Conservation (phyloP, 495 filamentous ascomycete species). For the Tuber indicum region DNA sequence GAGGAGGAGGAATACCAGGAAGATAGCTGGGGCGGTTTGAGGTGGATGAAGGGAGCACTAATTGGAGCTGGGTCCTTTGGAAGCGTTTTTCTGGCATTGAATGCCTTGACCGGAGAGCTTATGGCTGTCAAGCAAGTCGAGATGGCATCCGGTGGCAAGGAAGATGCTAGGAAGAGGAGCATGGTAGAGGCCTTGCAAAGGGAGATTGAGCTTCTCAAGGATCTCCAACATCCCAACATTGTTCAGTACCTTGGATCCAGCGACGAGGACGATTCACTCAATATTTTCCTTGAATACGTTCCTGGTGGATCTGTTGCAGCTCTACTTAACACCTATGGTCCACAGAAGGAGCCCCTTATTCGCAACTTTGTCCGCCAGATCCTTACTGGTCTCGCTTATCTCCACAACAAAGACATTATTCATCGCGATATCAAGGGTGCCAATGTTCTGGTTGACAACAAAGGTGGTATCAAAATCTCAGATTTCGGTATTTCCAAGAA, state of each 20-base stretch:
- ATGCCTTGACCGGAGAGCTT: slow-evolving; percentile 91
- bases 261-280: slow-evolving; percentile 83
- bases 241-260: slow-evolving; percentile 95
- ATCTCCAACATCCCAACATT: slow-evolving; percentile 93
- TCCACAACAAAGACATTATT: slow-evolving; percentile 93
- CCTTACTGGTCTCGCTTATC: slow-evolving; percentile 84
- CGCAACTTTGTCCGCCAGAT: slow-evolving; percentile 97
- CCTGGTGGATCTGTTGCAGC: slow-evolving; percentile 94
- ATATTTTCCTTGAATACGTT: slow-evolving; percentile 99
- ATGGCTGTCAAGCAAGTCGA: slow-evolving; percentile 99
- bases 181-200: slow-evolving; percentile 97
- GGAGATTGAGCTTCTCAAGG: slow-evolving; percentile 88
- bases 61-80: slow-evolving; percentile 98
- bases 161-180: slow-evolving; percentile 85
- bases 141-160: slow-evolving; percentile 72
- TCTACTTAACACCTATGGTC: slow-evolving; percentile 97
- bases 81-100: slow-evolving; percentile 92
- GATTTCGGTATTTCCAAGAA: slow-evolving; percentile 99
- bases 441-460: slow-evolving; percentile 98
- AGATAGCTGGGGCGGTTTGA: slow-evolving; percentile 70
- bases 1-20: slow-evolving; percentile 67
- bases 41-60: slow-evolving; percentile 98
- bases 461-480: slow-evolving; percentile 97
- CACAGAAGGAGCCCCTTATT: slow-evolving; percentile 84
- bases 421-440: slow-evolving; percentile 98